Percentiles rank a stretch among this genome's conserved stretches.
Conservation (phyloP, 257 asterid genomes). For the Plantago ovata region DNA sequence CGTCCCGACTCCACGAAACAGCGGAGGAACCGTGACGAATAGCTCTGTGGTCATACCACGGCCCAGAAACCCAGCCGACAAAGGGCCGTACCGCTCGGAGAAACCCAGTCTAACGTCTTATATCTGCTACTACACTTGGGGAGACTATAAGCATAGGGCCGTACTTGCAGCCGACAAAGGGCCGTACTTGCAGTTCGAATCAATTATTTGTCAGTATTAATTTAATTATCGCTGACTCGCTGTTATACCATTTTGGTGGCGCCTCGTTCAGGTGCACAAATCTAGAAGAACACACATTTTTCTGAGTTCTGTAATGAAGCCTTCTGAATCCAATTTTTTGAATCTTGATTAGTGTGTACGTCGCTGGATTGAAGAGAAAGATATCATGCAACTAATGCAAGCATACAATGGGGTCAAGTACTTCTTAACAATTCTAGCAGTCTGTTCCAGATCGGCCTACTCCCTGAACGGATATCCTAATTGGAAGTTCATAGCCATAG, state of each 20-base stretch:
- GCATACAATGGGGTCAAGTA: slow-evolving; percentile 52
- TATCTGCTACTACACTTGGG: slow-evolving; percentile 60
- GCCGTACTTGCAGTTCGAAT: slow-evolving; percentile 31
- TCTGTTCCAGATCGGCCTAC: slow-evolving; percentile 42
- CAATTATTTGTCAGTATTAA: slow-evolving; percentile 39
- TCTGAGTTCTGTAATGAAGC: no score
- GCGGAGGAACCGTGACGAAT: no score
- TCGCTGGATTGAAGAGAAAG: slow-evolving; percentile 49
- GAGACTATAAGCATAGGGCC: slow-evolving; percentile 43
- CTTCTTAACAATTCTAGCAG: slow-evolving; percentile 42
- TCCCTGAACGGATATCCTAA: slow-evolving; percentile 17
- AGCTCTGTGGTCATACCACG: no score
- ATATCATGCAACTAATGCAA: slow-evolving; percentile 42
- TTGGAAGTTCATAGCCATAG: slow-evolving; percentile 43
- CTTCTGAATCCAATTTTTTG: background rate
- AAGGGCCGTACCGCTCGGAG: no score
- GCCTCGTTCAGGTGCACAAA: slow-evolving; percentile 44
- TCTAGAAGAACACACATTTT: no score
- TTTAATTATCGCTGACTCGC: slow-evolving; percentile 43
- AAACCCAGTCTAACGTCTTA: slow-evolving; percentile 53
- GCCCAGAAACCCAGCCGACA: no score
- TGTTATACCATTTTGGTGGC: slow-evolving; percentile 45
- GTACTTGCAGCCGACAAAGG: no score
- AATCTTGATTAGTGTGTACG: slow-evolving; percentile 39
- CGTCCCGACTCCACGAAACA: no score